These are phyloP conservation scores for Chrysophaeum taylorii DNA, from an alignment of 352 stramenopile species.

Conservation along the genomic window DNA sequence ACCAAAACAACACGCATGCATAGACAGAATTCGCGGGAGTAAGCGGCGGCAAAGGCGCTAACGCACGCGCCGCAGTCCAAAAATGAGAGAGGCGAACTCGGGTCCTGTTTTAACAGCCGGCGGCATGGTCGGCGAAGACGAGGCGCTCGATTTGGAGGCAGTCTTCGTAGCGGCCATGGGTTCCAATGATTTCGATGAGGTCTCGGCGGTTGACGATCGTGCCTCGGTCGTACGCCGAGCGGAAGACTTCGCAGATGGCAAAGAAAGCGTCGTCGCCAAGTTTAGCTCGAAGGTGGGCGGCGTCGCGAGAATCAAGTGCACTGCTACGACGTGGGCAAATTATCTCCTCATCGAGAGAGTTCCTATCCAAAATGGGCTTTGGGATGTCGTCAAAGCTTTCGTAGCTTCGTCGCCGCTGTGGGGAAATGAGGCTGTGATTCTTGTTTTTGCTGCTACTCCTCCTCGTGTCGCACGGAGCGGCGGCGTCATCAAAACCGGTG, in stretches of 20 bases:
- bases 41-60: too few relatives aligned
- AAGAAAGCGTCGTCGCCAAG: not conserved
- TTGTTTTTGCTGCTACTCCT: too few relatives aligned
- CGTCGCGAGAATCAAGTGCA: not conserved
- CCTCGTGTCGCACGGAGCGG: too few relatives aligned
- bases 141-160: not conserved
- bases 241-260: not conserved
- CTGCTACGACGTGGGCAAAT: not conserved
- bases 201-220: not conserved
- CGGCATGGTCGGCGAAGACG: conserved; percentile 3
- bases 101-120: too few relatives aligned
- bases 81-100: too few relatives aligned
- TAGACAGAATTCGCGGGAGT: too few relatives aligned
- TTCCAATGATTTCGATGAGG: not conserved
- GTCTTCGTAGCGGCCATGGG: not conserved
- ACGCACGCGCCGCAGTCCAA: too few relatives aligned
- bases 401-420: not conserved
- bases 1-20: too few relatives aligned
- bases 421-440: not conserved
- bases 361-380: too few relatives aligned
- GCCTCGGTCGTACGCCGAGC: not conserved
- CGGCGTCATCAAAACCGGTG: too few relatives aligned
- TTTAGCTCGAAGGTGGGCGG: not conserved
- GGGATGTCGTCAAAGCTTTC: not conserved
- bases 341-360: too few relatives aligned